phyloP scores from a whole-genome alignment of 208 protist species.

The Histomonas meleagridis region DNA sequence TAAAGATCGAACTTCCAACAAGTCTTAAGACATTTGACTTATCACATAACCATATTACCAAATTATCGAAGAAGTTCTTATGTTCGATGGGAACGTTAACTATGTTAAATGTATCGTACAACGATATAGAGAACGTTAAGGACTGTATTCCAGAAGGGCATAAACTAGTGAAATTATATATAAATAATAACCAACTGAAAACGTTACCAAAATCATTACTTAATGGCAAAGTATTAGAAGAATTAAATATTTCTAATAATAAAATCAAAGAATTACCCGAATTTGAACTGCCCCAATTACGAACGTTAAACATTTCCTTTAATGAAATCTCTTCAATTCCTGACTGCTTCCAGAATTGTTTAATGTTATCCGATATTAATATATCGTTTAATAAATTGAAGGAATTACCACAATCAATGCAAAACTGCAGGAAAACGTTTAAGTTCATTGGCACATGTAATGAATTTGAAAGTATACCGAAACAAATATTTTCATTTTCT shows the following conservation, averaged over 20 bases:
- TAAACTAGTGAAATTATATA: not conserved
- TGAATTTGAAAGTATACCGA: not conserved
- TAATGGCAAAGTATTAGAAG: not conserved
- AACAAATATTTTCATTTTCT: not conserved
- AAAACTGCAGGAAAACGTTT: not conserved
- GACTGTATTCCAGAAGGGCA: not conserved
- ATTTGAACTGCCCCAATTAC: not conserved
- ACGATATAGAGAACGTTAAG: not conserved
- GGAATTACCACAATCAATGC: not conserved
- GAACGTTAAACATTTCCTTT: not conserved
- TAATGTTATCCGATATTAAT: not conserved
- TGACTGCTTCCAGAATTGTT: not conserved
- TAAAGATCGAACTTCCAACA: not conserved
- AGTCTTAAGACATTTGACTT: not conserved
- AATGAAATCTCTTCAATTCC: not conserved
- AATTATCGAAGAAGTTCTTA: not conserved
- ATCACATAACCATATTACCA: not conserved
- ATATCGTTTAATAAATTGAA: not conserved
- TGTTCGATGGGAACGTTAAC: not conserved
- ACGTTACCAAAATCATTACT: not conserved
- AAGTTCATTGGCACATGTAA: not conserved
- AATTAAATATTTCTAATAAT: not conserved
- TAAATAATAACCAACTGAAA: not conserved
- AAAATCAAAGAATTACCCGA: not conserved
- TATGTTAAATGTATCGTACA: not conserved